Evolutionary conservation across 768 basidiomycete genomes (phyloP), one percentile per base, ranked within the genome.

Genomic region (Phanerodontia chrysosporium): DNA sequence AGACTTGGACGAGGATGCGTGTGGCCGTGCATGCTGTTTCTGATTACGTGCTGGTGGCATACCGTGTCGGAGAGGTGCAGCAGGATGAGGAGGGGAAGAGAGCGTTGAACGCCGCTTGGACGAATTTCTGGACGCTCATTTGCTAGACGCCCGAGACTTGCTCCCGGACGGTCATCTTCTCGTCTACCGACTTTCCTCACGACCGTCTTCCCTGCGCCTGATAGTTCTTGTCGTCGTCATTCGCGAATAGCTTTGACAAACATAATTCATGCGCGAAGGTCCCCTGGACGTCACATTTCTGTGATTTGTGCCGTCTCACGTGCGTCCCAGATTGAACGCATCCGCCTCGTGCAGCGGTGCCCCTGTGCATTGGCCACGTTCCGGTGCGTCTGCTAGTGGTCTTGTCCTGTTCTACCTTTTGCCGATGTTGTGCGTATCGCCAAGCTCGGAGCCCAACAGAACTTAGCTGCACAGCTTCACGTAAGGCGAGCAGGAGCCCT

Each of bases 1-100:
- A 6, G 36, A 13, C 24, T 53, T 53, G n/a, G 52, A 53, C n/a
- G 52, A 53, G 10, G 52, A 53, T 14, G 52, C 52, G 30, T 52
- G 13, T 16, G 52, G 21, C 10, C 13, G 2, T 12, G 8, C 8
- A 30, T n/a, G 21, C 13, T 9, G 39, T 25, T 53, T 53, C 12
- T 32, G 22, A 1, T 35, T 53, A 1, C 52, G 52, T 24, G 52
- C 24, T 25, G 52, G 52, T 16, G 52, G 52, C 52, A 53, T 53
- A 30, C 9, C 3, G n/a, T n/a, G n/a, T n/a, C n/a, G n/a, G n/a
- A n/a, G n/a, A n/a, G n/a, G n/a, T n/a, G n/a, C n/a, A n/a, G n/a
- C n/a, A n/a, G n/a, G 7, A 14, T 35, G 32, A 35, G 32, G 32
- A 14, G 8, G 7, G 12, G 46, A 48, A 5, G 27, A 3, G 6